These are phyloP conservation scores for Xylaria digitata DNA, from an alignment of 2,329 filamentous ascomycete species.

Conservation along the genomic window DNA sequence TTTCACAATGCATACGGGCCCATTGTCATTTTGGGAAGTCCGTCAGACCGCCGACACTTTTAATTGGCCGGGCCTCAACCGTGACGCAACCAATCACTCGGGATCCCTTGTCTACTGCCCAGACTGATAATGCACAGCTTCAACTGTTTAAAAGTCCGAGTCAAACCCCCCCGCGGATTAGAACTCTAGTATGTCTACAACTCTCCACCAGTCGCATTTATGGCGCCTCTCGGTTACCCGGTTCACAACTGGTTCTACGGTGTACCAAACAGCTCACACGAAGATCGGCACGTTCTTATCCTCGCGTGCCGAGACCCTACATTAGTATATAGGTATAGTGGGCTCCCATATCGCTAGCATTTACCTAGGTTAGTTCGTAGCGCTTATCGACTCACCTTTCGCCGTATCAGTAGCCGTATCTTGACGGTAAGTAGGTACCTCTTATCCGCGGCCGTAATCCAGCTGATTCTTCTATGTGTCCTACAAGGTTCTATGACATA, in stretches of 20 bases:
- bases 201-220: background rate
- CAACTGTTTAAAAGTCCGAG: constrained; percentile 13
- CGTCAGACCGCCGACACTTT: background rate
- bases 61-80: constrained; percentile 20
- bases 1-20: constrained; percentile 4
- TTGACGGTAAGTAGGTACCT: background rate
- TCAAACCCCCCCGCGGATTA: background rate
- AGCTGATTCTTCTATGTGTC: background rate
- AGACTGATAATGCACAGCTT: background rate
- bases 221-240: background rate
- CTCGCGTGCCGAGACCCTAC: no score
- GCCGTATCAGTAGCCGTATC: constrained; percentile 4
- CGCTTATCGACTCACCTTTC: constrained; percentile 11
- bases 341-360: background rate
- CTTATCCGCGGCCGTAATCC: constrained; percentile 1
- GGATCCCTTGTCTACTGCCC: constrained; percentile 1
- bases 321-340: no score
- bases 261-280: no score
- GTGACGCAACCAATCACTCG: background rate
- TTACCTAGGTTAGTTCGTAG: background rate
- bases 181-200: background rate
- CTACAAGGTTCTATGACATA: constrained; percentile 1
- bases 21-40: constrained; percentile 28
- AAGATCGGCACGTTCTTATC: no score
- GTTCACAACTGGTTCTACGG: no score